phyloP scores from a whole-genome alignment of 768 basidiomycete species.

The Panaeolus cyanescens region DNA sequence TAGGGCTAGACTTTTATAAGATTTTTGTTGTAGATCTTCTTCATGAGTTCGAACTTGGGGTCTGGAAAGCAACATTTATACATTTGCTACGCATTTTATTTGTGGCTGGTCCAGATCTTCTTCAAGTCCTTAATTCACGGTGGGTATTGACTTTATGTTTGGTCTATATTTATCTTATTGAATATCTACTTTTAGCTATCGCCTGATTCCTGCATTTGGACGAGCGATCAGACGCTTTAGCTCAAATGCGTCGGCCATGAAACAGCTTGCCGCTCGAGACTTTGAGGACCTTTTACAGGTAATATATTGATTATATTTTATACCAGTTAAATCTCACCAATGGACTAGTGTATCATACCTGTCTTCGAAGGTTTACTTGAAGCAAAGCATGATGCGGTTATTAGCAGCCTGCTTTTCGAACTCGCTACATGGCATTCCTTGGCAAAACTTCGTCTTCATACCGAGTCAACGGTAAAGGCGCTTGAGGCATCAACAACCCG shows the following conservation, averaged over 20 bases:
- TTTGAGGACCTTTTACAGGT: slow-evolving; percentile 41
- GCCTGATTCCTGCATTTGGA: slow-evolving; percentile 22
- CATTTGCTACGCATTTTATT: slow-evolving; percentile 35
- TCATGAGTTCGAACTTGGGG: slow-evolving; percentile 42
- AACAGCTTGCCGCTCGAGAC: slow-evolving; percentile 30
- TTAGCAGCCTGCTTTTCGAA: slow-evolving; percentile 34
- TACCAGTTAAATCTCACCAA: slow-evolving; percentile 6
- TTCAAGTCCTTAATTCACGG: slow-evolving; percentile 5
- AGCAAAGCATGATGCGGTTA: slow-evolving; percentile 19
- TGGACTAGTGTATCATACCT: slow-evolving; percentile 35
- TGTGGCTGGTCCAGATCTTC: slow-evolving; percentile 9
- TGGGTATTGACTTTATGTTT: not conserved
- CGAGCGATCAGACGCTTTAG: slow-evolving; percentile 28
- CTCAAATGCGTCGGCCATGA: slow-evolving; percentile 28
- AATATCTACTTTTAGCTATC: slow-evolving; percentile 13
- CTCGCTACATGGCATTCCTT: slow-evolving; percentile 38
- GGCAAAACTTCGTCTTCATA: slow-evolving; percentile 43
- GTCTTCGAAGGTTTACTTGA: slow-evolving; percentile 37
- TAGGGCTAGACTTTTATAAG: slow-evolving; percentile 27
- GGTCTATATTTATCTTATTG: not conserved
- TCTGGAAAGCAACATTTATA: slow-evolving; percentile 36
- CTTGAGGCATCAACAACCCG: slow-evolving; percentile 23
- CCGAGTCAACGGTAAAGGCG: slow-evolving; percentile 26
- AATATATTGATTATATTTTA: not conserved
- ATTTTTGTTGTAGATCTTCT: slow-evolving; percentile 36